phyloP scores from a whole-genome alignment of 1,284 basidiomycete species.

The Cutaneotrichosporon mucoides region DNA sequence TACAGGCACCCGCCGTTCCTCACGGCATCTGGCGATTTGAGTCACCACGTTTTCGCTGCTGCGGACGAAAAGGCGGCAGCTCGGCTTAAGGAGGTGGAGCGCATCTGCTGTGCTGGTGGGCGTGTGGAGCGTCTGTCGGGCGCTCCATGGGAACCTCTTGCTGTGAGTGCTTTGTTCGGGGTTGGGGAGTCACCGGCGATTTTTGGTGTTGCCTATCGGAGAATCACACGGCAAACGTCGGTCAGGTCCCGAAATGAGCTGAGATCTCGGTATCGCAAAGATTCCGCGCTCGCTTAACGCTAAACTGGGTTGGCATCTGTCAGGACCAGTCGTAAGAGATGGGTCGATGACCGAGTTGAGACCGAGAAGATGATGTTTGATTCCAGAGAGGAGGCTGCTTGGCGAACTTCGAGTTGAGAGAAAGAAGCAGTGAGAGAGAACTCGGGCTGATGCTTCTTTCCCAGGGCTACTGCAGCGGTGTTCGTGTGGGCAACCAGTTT shows the following conservation, averaged over 20 bases:
- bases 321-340: too few relatives aligned
- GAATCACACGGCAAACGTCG: too few relatives aligned
- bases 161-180: not conserved
- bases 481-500: conserved; percentile 9
- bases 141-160: conserved; percentile 12
- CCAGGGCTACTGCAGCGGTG: conserved; percentile 10
- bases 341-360: too few relatives aligned
- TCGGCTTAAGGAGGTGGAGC: conserved; percentile 7
- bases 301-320: not conserved
- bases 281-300: not conserved
- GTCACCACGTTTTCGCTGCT: not conserved
- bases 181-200: not conserved
- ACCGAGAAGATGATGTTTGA: too few relatives aligned
- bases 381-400: too few relatives aligned
- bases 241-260: too few relatives aligned
- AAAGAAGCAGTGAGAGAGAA: too few relatives aligned
- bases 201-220: not conserved
- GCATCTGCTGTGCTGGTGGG: not conserved
- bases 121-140: conserved; percentile 9
- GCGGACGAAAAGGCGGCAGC: not conserved
- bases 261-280: too few relatives aligned
- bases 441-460: too few relatives aligned
- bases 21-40: not conserved
- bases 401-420: too few relatives aligned
- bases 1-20: conserved; percentile 13